These are phyloP conservation scores for Lentinula sp. DNA, from an alignment of 768 basidiomycete species.

Conservation along the genomic window DNA sequence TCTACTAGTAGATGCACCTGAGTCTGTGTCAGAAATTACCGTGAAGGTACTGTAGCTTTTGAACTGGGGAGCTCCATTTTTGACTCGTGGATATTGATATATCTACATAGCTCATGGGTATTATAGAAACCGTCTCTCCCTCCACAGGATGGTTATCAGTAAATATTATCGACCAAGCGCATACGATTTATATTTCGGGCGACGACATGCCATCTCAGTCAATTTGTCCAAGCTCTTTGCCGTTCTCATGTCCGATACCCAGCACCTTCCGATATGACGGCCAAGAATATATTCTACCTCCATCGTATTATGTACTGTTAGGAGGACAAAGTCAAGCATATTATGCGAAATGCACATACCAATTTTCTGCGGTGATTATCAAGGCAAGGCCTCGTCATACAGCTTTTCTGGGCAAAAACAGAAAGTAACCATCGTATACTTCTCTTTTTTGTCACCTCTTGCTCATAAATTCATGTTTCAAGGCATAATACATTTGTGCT, in stretches of 20 bases:
- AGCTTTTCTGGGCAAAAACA: constrained; percentile 1
- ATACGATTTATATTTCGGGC: background rate
- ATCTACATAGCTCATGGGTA: background rate
- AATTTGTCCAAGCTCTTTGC: background rate
- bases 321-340: background rate
- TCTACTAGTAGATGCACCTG: background rate
- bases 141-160: background rate
- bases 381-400: background rate
- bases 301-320: constrained; percentile 1
- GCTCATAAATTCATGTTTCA: too few relatives aligned
- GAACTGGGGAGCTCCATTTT: too few relatives aligned
- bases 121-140: background rate
- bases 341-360: constrained; percentile 6
- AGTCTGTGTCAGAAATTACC: background rate
- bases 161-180: background rate
- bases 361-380: background rate
- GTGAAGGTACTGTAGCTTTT: background rate
- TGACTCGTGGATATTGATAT: background rate
- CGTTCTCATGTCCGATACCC: background rate
- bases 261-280: background rate
- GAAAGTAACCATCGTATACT: background rate
- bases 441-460: background rate
- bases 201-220: background rate
- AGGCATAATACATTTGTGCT: background rate
- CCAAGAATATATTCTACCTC: background rate